Evolutionary conservation across 306 rosid genomes (phyloP).

Genomic region (Quercus aquifolioides): DNA sequence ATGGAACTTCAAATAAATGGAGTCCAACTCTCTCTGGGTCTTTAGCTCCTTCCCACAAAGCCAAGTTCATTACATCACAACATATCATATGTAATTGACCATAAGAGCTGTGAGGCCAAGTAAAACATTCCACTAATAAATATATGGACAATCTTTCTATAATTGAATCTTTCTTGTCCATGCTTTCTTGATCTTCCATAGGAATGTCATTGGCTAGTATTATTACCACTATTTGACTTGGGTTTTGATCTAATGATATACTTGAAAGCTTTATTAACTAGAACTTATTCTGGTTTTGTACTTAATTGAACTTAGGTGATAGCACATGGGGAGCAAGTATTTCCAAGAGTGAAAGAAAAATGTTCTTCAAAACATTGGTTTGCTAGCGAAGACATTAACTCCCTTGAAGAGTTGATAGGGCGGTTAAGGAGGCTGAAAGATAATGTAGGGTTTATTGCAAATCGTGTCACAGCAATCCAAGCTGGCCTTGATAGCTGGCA

Average conservation of each 20-base stretch:
- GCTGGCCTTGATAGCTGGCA: conserved; percentile 98
- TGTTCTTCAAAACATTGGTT: conserved; percentile 85
- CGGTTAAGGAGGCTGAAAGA: conserved; percentile 83
- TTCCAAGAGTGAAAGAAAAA: conserved; percentile 86
- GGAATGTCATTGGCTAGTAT: conserved; percentile 7
- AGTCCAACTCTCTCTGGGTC: not conserved
- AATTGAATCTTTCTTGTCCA: not conserved
- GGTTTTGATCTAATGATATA: conserved; percentile 5
- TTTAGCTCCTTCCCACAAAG: not conserved
- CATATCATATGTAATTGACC: not conserved
- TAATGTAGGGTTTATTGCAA: conserved; percentile 90
- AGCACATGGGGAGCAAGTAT: conserved; percentile 93
- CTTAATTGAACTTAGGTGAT: conserved; percentile 52
- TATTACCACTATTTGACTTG: conserved; percentile 1
- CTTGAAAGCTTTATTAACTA: conserved; percentile 14
- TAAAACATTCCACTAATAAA: not conserved
- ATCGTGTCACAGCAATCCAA: conserved; percentile 84
- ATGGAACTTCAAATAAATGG: not conserved
- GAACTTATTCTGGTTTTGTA: conserved; percentile 17
- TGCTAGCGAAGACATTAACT: conserved; percentile 54
- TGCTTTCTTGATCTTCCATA: not conserved
- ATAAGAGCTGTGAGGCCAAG: not conserved
- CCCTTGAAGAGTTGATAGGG: conserved; percentile 85
- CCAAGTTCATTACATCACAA: not conserved
- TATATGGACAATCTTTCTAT: not conserved